Percentiles rank a stretch among this genome's conserved stretches.
These are phyloP conservation scores for Dimocarpus longan DNA, from an alignment of 345 rosid species.

Conservation along the genomic window DNA sequence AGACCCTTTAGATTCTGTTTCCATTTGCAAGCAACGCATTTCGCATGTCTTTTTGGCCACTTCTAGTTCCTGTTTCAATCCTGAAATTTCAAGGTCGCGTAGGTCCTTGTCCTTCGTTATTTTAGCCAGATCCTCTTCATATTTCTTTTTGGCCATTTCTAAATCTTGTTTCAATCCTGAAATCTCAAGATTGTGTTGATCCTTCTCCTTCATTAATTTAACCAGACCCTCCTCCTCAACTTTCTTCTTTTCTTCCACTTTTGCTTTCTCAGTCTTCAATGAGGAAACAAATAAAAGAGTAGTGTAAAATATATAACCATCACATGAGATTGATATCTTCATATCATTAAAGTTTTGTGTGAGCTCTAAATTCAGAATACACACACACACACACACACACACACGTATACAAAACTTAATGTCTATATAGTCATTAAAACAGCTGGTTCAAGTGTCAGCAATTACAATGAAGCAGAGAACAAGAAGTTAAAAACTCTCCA, in stretches of 20 bases:
- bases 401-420: not conserved
- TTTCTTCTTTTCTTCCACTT: constrained; percentile 50
- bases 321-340: constrained; percentile 6
- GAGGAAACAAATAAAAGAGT: constrained; percentile 1
- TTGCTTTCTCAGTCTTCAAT: constrained; percentile 47
- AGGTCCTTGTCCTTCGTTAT: constrained; percentile 41
- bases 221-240: constrained; percentile 43
- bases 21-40: constrained; percentile 48
- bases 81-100: constrained; percentile 21
- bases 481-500: too few species aligned
- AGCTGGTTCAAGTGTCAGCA: not conserved
- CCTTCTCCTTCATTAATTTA: constrained; percentile 42
- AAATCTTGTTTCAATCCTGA: constrained; percentile 36
- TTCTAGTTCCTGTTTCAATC: not conserved
- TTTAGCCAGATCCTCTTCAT: constrained; percentile 18
- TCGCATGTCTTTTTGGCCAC: constrained; percentile 47
- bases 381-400: too few species aligned
- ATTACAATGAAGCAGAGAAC: not conserved
- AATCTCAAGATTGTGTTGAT: constrained; percentile 24
- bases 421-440: not conserved
- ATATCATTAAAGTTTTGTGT: not conserved
- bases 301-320: not conserved
- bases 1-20: constrained; percentile 54
- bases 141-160: constrained; percentile 15
- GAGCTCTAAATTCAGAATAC: not conserved